Evolutionary conservation across 2,329 filamentous ascomycete species (phyloP).

Genomic region (Clonostachys chloroleuca): DNA sequence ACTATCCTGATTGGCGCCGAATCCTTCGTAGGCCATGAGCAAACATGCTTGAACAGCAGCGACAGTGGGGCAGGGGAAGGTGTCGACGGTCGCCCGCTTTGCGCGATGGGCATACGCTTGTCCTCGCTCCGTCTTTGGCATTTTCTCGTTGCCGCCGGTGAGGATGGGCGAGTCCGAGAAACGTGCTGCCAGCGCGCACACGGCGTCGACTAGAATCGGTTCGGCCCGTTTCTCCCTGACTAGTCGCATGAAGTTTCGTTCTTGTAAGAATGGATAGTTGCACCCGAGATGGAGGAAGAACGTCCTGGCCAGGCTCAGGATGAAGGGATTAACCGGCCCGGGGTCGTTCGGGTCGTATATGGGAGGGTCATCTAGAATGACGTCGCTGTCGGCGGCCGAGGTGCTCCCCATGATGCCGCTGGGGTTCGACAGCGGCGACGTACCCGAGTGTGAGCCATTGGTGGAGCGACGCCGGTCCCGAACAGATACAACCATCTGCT

Average conservation of each 20-base stretch:
- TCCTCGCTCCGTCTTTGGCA: slow-evolving; percentile 63
- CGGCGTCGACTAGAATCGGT: slow-evolving; percentile 79
- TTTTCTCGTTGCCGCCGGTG: slow-evolving; percentile 41
- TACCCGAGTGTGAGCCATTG: slow-evolving; percentile 49
- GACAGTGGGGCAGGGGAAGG: slow-evolving; percentile 77
- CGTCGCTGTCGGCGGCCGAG: slow-evolving; percentile 35
- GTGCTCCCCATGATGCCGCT: slow-evolving; percentile 27
- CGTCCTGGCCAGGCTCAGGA: slow-evolving; percentile 70
- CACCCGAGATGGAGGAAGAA: slow-evolving; percentile 83
- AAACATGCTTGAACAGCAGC: slow-evolving; percentile 81
- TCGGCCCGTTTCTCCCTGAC: slow-evolving; percentile 78
- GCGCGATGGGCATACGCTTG: slow-evolving; percentile 76
- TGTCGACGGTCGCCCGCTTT: slow-evolving; percentile 77
- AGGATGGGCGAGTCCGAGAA: slow-evolving; percentile 62
- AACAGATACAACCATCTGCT: slow-evolving; percentile 84
- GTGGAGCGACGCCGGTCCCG: slow-evolving; percentile 59
- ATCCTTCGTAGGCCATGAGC: slow-evolving; percentile 83
- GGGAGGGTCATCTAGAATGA: slow-evolving; percentile 52
- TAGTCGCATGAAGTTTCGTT: slow-evolving; percentile 67
- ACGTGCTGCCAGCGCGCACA: slow-evolving; percentile 76
- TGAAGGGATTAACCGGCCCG: slow-evolving; percentile 67
- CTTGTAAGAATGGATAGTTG: slow-evolving; percentile 78
- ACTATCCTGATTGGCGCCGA: slow-evolving; percentile 83
- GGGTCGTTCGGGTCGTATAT: slow-evolving; percentile 72
- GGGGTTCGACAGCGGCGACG: slow-evolving; percentile 39